Base-by-base conservation (phyloP, 2,329 filamentous ascomycete species). In the Cercospora brassicicola region DNA sequence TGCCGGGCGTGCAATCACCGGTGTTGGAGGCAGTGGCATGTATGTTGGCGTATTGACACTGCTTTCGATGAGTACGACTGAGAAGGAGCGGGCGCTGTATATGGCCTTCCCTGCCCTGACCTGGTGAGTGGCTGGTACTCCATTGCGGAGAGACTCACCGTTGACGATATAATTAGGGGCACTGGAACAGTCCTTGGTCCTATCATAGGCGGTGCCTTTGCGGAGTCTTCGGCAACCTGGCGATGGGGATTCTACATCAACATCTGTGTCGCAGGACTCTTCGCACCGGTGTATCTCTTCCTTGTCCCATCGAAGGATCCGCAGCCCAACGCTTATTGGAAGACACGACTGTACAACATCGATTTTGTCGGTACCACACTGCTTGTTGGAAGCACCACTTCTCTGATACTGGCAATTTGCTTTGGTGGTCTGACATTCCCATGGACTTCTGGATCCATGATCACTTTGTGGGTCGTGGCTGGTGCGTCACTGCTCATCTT, bases 361-460 rank as follows among this genome's bases (percentile, higher is more conserved):
- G 84, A 86, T 73, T 83, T 76, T 59, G 48, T 85, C 3, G 85
- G 85, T 0, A 76, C 79, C 1, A 36, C 83, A 6, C 78, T 88
- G 3, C 81, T 79, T 53, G 73, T 79, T 0, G 84, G 79, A 1
- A 78, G 79, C n/a, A 80, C 82, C 45, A 73, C 79, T 1, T 75
- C 76, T 7, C 70, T 84, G 33, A 77, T 84, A 28, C 81, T 88
- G 76, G 84, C 80, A 1, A 80, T 87, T 67, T 80, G 79, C 64
- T 85, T 87, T 53, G 86, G 84, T 8, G 86, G 86, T 1, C 75
- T 77, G 0, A 42, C 81, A 7, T 88, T 82, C 62, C 71, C 78
- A 0, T 89, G 86, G 85, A 73, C 77, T 55, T 79, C 77, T 3
- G 79, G 78, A 0, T 74, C 78, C 0, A 79, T 81, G 20, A 85